phyloP scores from a whole-genome alignment of 495 filamentous ascomycete genomes.

The Aspergillus bridgeri region DNA sequence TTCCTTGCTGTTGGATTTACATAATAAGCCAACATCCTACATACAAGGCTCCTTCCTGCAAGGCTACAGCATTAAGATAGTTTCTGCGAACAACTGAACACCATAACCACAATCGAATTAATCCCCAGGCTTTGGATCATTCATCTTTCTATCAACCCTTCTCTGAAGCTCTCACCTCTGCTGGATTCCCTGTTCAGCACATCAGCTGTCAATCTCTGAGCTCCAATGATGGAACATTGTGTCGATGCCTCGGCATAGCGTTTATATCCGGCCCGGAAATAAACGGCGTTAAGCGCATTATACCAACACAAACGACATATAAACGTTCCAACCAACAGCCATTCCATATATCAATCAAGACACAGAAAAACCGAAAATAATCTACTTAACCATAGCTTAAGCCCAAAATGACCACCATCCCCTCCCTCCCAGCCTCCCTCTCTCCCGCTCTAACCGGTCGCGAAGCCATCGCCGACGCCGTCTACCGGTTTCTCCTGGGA shows the following conservation, averaged over 20 bases:
- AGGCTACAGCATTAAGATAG: neutral
- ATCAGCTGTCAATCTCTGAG: slow-evolving; percentile 23
- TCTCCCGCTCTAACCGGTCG: slow-evolving; percentile 5
- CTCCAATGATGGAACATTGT: slow-evolving; percentile 7
- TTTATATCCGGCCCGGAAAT: neutral
- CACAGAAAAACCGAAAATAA: too few relatives aligned
- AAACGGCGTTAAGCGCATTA: neutral
- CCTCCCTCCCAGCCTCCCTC: neutral
- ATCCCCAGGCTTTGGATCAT: slow-evolving; percentile 31
- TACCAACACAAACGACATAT: too few relatives aligned
- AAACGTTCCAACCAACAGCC: too few relatives aligned
- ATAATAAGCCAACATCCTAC: too few relatives aligned
- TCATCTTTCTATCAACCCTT: slow-evolving; percentile 21
- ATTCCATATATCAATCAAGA: too few relatives aligned
- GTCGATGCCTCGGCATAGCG: neutral
- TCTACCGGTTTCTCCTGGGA: slow-evolving; percentile 26
- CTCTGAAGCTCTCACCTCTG: slow-evolving; percentile 11
- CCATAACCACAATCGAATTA: slow-evolving; percentile 22
- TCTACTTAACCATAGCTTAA: too few relatives aligned
- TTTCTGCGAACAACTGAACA: neutral
- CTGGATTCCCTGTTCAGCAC: slow-evolving; percentile 18
- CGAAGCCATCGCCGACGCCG: slow-evolving; percentile 32
- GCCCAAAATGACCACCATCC: neutral
- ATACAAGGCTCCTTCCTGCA: too few relatives aligned
- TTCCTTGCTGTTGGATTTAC: too few relatives aligned